Base-by-base conservation (phyloP, 2,329 filamentous ascomycete species). In the Apiospora malaysiana region DNA sequence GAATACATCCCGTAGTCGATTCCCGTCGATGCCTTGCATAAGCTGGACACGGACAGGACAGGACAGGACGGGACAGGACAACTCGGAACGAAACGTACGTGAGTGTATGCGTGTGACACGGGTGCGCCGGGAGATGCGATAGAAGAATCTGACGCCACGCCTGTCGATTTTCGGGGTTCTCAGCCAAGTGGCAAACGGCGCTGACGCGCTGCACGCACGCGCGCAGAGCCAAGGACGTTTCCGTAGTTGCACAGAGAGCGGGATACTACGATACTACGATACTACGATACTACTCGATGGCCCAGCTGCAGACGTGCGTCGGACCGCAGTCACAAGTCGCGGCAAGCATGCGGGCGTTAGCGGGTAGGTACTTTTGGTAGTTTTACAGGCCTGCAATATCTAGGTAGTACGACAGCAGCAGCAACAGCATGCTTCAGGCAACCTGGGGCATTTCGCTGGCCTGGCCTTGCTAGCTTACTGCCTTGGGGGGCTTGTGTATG, bases 261-360 rank as follows among this genome's bases (percentile, higher is more conserved):
- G 66, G 66, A 68, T 68, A 37, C 66, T 47, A 68, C 66, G 66
- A 68, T 68, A 37, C 66, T 47, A 68, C 66, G 66, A 68, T 68
- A 37, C 66, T 47, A 68, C 66, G 66, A 68, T 68, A 37, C 66
- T 47, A 68, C 66, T 68, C 32, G 66, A 37, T 40, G 32, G n/a
- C n/a, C 65, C 8, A 67, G 65, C 40, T 45, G 65, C 65, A 67
- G 65, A 46, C 65, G 25, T 67, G 65, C 65, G 40, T 67, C 65
- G 40, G 65, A 27, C 65, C 65, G 65, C 65, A 67, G 65, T 67
- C 65, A 67, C 65, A 67, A 67, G 65, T 67, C 25, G 65, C 65
- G 65, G 65, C 65, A 67, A 46, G 40, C 65, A 45, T 67, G 65
- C 65, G 65, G 65, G 40, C 40, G 65, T 63, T 14, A 67, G 65